Evolutionary conservation across 805 yeast species (phyloP).

Genomic region (Ogataea ganodermae): DNA sequence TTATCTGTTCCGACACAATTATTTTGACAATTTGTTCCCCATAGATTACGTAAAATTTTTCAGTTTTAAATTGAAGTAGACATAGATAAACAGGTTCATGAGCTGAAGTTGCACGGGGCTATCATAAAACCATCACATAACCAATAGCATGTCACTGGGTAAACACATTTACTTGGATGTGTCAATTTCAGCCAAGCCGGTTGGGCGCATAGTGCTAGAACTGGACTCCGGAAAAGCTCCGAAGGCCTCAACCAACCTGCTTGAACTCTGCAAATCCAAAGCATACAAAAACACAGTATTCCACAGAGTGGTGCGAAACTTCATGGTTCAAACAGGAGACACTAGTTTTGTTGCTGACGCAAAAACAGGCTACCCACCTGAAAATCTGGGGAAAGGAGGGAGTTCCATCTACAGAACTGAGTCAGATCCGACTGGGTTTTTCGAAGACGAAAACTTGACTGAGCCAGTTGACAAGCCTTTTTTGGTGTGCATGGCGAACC

Average conservation of each 20-base stretch:
- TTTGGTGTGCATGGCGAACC: constrained; percentile 65
- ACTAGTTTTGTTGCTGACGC: constrained; percentile 34
- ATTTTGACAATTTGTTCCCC: no score
- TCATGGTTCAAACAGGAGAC: constrained; percentile 74
- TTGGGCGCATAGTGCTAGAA: constrained; percentile 66
- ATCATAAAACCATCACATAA: neutral
- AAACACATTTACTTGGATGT: constrained; percentile 52
- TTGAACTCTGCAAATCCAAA: constrained; percentile 45
- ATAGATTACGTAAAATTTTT: constrained; percentile 8
- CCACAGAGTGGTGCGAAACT: constrained; percentile 66
- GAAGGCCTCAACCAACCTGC: constrained; percentile 52
- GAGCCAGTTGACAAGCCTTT: constrained; percentile 46
- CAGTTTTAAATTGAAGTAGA: neutral
- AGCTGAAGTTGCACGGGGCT: neutral
- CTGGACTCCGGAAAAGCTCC: constrained; percentile 56
- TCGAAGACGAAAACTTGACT: constrained; percentile 59
- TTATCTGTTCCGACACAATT: no score
- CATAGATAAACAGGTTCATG: neutral
- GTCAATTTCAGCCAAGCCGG: constrained; percentile 39
- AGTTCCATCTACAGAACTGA: constrained; percentile 40
- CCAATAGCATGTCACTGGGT: neutral
- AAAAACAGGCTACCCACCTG: constrained; percentile 26
- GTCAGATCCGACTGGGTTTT: constrained; percentile 37
- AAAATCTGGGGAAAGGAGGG: constrained; percentile 45
- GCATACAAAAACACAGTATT: constrained; percentile 49